Base-by-base conservation (phyloP, 202 grass and related monocot species). In the Zoysia matrella region DNA sequence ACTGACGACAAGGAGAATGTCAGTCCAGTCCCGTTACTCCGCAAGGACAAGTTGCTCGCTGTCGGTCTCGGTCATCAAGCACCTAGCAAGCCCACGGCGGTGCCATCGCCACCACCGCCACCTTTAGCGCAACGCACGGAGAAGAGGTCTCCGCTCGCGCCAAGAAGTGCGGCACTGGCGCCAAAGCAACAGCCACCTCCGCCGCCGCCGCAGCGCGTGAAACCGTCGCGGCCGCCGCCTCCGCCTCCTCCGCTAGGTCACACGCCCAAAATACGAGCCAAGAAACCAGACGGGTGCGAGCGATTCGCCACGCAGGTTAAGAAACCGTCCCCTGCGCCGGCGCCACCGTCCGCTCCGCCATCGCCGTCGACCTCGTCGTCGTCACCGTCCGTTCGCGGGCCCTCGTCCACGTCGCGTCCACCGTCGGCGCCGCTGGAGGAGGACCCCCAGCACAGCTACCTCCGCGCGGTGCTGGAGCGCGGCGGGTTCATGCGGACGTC, bases 221-320 rank as follows among this genome's bases (percentile, higher is more conserved):
- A 61, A 42, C 84, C 76, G 16, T 78, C 82, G 48, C 55, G 67
- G 8, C 74, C 69, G 13, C 81, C 51, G 11, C 72, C 83, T 1
- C 83, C 80, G 4, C 76, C 76, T 8, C 65, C 79, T 8, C 82
- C 82, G 47, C 77, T 78, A 0, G 74, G 30, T 36, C 30, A 71
- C 58, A 73, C 73, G 16, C 69, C 62, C 0, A 7, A 76, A 11
- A 65, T 36, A 36, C 30, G 68, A 73, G 51, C 84, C 40, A 88
- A 58, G 39, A 88, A 77, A 69, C 88, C 79, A 0, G 88, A 83
- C 63, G 90, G 83, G 11, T 89, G 75, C 52, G 92, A 99, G 79
- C 92, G 95, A 12, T 95, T 98, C 90, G 91, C 90, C 1, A 92
- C 83, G 64, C 74, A 89, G 90, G 83, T 95, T 50, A 93, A 93